These are phyloP conservation scores for Suillus brevipes DNA, from an alignment of 768 basidiomycete species.

Conservation along the genomic window DNA sequence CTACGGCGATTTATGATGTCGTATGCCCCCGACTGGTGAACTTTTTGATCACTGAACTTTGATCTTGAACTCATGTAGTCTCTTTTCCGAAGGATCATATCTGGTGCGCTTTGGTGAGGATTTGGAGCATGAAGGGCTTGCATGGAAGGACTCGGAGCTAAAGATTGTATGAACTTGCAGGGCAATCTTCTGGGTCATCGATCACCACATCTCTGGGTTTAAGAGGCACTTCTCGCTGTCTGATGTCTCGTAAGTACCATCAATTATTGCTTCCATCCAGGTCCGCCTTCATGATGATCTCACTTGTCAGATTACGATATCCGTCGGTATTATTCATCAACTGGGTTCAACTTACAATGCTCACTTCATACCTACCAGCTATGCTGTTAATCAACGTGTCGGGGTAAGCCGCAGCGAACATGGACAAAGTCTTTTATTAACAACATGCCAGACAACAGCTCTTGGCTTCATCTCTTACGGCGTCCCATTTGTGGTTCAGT, in stretches of 20 bases:
- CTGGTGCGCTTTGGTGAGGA: constrained; percentile 60
- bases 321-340: constrained; percentile 32
- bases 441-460: constrained; percentile 31
- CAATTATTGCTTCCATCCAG: background rate
- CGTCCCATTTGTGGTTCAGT: constrained; percentile 68
- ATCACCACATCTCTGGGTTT: constrained; percentile 60
- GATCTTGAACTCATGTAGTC: background rate
- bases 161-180: constrained; percentile 36
- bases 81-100: constrained; percentile 54
- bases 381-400: constrained; percentile 70
- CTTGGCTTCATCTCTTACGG: constrained; percentile 45
- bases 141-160: background rate
- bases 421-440: constrained; percentile 2
- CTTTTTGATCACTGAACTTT: background rate
- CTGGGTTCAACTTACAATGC: background rate
- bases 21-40: constrained; percentile 78
- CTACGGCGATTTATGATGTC: constrained; percentile 37
- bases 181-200: constrained; percentile 55
- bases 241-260: constrained; percentile 64
- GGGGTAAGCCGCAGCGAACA: constrained; percentile 35
- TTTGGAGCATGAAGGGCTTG: background rate
- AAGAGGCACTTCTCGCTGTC: constrained; percentile 74
- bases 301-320: constrained; percentile 31
- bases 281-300: constrained; percentile 18
- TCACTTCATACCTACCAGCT: constrained; percentile 37